Percentiles rank a stretch among this genome's conserved stretches.
phyloP scores from a whole-genome alignment of 2,329 filamentous ascomycete species.

The Trichoderma gracile region DNA sequence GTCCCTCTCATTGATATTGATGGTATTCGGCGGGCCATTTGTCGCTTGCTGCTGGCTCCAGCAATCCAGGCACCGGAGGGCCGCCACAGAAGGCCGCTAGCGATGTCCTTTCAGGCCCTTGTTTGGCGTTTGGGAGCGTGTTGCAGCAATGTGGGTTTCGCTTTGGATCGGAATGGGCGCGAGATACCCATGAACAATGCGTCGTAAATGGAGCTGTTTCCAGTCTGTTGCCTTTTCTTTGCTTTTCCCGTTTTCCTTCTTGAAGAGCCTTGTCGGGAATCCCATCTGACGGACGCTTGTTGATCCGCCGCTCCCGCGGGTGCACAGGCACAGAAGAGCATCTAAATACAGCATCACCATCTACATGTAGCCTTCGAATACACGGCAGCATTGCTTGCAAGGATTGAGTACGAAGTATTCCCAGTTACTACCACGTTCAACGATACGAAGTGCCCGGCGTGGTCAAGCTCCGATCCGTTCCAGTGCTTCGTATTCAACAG shows the following conservation, averaged over 20 bases:
- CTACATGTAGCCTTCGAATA: too few relatives aligned
- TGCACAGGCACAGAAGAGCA: background rate
- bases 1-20: background rate
- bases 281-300: background rate
- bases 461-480: too few relatives aligned
- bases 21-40: too few relatives aligned
- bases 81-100: background rate
- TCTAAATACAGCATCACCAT: background rate
- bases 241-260: background rate
- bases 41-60: background rate
- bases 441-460: too few relatives aligned
- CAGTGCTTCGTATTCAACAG: background rate
- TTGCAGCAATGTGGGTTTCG: slow-evolving; percentile 18
- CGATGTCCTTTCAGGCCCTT: too few relatives aligned
- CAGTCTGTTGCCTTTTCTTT: background rate
- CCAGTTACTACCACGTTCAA: too few relatives aligned
- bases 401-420: background rate
- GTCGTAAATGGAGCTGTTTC: background rate
- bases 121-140: background rate
- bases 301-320: slow-evolving; percentile 12
- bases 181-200: slow-evolving; percentile 13
- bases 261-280: background rate
- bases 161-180: background rate
- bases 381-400: background rate
- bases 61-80: too few relatives aligned